Percentiles rank a stretch among this genome's conserved stretches.
Evolutionary conservation across 139 green algal genomes (phyloP).

Genomic region (Chlorella sp.): DNA sequence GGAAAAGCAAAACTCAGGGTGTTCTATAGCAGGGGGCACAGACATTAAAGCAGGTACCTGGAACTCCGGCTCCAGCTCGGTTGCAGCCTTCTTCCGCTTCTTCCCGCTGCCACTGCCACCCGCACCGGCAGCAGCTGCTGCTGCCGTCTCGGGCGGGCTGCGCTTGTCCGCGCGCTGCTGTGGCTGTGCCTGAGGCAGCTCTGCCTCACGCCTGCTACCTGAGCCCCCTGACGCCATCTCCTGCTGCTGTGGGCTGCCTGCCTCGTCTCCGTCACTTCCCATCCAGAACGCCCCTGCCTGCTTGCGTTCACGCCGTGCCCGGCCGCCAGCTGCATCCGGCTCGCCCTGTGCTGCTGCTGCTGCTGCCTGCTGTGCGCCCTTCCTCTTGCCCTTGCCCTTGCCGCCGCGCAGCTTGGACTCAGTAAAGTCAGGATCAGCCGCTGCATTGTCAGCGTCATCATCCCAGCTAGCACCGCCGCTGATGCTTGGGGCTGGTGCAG

Average conservation of each 20-base stretch:
- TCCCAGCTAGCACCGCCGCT: conserved; percentile 8
- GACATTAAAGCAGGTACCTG: not conserved
- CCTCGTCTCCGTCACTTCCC: not conserved
- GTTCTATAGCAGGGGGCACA: not conserved
- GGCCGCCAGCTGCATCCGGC: not conserved
- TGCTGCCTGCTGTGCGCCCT: not conserved
- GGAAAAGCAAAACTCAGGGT: too few relatives aligned
- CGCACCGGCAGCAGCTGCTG: not conserved
- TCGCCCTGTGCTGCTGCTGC: not conserved
- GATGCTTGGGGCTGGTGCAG: not conserved
- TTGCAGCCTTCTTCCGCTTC: conserved; percentile 17
- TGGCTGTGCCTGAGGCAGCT: not conserved
- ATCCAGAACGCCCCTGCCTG: conserved; percentile 25
- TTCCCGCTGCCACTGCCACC: not conserved
- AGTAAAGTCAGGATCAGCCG: conserved; percentile 17
- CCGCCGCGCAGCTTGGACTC: not conserved
- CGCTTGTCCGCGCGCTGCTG: not conserved
- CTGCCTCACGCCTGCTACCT: not conserved
- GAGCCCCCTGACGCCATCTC: not conserved
- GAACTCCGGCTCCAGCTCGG: not conserved
- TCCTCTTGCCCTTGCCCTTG: not conserved
- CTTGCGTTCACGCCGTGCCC: conserved; percentile 22
- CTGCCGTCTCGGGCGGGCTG: not conserved
- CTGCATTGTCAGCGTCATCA: not conserved
- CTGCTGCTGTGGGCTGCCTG: not conserved